A percentile compares a stretch with the other conserved stretches of the same genome.
phyloP scores from a whole-genome alignment of 345 rosid species.

The Anacardium occidentale region DNA sequence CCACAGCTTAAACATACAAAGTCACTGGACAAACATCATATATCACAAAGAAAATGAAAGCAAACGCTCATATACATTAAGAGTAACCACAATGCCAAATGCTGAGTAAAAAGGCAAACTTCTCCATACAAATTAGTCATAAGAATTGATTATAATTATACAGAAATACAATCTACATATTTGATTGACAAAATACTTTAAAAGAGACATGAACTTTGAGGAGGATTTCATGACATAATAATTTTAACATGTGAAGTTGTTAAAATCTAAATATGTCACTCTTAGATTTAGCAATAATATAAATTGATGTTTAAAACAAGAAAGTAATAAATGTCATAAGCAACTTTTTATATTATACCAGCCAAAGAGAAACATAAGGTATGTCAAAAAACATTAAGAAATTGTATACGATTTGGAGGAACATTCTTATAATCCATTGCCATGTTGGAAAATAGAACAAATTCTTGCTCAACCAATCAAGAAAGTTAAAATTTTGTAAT shows the following conservation, averaged over 20 bases:
- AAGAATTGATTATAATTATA: not conserved
- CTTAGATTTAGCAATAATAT: no score
- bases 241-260: no score
- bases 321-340: no score
- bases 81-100: not conserved
- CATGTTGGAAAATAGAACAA: not conserved
- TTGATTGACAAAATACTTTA: no score
- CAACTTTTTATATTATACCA: no score
- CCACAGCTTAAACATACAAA: not conserved
- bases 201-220: no score
- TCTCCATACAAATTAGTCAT: not conserved
- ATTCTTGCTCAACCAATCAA: not conserved
- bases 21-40: not conserved
- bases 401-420: no score
- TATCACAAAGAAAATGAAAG: not conserved
- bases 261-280: no score
- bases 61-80: not conserved
- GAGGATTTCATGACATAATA: no score
- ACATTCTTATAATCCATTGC: not conserved
- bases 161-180: not conserved
- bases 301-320: no score
- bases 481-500: not conserved
- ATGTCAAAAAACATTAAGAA: no score
- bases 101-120: not conserved
- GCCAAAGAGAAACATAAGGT: no score